Evolutionary conservation across 805 yeast genomes (phyloP).

Genomic region (Candida fluviatilis): DNA sequence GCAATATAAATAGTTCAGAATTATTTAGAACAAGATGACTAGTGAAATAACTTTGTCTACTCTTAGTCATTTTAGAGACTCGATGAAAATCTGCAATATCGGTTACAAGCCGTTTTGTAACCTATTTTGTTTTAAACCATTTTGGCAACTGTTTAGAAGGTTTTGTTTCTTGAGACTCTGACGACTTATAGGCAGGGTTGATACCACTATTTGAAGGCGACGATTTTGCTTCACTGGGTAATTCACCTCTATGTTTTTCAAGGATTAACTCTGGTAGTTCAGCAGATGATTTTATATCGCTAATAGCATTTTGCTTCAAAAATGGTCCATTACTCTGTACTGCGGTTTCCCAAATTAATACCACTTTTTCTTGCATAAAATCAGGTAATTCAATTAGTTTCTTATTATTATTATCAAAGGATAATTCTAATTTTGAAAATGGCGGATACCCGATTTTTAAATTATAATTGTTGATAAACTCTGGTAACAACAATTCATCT

Average conservation of each 20-base stretch:
- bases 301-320: constrained; percentile 14
- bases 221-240: constrained; percentile 23
- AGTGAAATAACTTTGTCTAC: too few relatives aligned
- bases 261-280: constrained; percentile 35
- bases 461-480: constrained; percentile 24
- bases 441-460: constrained; percentile 38
- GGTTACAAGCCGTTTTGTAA: too few relatives aligned
- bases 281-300: constrained; percentile 17
- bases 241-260: constrained; percentile 26
- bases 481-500: constrained; percentile 27
- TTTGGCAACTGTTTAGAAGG: constrained; percentile 14
- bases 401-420: constrained; percentile 24
- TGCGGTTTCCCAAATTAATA: constrained; percentile 33
- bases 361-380: constrained; percentile 26
- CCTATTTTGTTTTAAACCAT: constrained; percentile 19
- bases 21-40: too few relatives aligned
- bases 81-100: too few relatives aligned
- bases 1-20: too few relatives aligned
- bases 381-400: constrained; percentile 24
- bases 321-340: constrained; percentile 21
- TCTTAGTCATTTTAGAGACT: too few relatives aligned
- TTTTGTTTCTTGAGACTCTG: background rate
- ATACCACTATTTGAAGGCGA: background rate
- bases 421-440: constrained; percentile 22
- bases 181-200: background rate